Conservation (phyloP, 805 yeast genomes). For the Candida dajiaensis region DNA sequence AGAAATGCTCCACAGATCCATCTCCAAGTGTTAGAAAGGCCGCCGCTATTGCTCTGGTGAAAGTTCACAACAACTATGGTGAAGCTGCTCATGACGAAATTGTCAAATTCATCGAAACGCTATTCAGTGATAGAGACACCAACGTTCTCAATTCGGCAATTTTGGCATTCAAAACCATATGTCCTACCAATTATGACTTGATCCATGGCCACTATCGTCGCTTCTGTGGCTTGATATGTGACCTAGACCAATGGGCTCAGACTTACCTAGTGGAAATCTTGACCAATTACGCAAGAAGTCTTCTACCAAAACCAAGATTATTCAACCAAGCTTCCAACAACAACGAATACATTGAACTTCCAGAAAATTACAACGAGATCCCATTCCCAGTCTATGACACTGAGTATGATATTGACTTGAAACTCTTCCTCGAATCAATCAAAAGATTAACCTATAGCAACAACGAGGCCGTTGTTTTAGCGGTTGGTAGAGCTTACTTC, state of each 20-base stretch:
- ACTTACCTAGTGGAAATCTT: constrained; percentile 52
- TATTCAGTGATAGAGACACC: constrained; percentile 61
- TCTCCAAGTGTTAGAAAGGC: constrained; percentile 77
- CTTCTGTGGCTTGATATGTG: constrained; percentile 39
- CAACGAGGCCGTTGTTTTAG: constrained; percentile 56
- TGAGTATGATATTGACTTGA: constrained; percentile 49
- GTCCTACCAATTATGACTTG: constrained; percentile 52
- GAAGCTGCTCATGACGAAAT: constrained; percentile 45
- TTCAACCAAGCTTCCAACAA: constrained; percentile 26
- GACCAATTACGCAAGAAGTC: constrained; percentile 59
- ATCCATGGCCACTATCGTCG: constrained; percentile 68
- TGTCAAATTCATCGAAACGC: constrained; percentile 38
- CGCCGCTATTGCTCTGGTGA: constrained; percentile 69
- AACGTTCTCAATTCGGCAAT: constrained; percentile 69
- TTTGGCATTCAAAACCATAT: constrained; percentile 45
- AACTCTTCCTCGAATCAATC: constrained; percentile 45
- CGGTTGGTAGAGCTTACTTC: constrained; percentile 50
- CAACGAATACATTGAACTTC: constrained; percentile 30
- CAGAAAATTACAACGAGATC: constrained; percentile 36
- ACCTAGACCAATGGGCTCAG: constrained; percentile 74
- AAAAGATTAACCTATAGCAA: constrained; percentile 41
- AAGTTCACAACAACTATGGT: constrained; percentile 39
- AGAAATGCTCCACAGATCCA: constrained; percentile 60
- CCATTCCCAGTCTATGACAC: constrained; percentile 36
- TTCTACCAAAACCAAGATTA: constrained; percentile 48